A percentile compares a stretch with the other conserved stretches of the same genome.
Conservation (phyloP, 2,329 filamentous ascomycete genomes). For the Neopestalotiopsis sp. region DNA sequence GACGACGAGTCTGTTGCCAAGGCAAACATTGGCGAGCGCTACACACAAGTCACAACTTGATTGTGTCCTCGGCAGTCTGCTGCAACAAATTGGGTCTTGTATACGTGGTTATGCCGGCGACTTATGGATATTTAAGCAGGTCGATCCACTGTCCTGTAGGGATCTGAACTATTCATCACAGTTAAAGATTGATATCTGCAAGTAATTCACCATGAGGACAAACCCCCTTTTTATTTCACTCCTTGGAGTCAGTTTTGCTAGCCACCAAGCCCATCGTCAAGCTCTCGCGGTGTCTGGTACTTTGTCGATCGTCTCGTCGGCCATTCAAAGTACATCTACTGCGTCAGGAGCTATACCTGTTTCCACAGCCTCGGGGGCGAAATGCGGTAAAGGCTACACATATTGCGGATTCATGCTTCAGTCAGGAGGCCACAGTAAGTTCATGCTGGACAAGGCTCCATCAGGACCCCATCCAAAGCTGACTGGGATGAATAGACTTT, state of each 20-base stretch:
- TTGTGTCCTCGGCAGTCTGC: background rate
- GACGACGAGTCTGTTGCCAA: background rate
- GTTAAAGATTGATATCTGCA: too few species aligned
- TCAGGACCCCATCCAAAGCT: background rate
- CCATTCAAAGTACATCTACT: constrained; percentile 11
- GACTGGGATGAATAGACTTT: constrained; percentile 28
- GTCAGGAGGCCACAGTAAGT: constrained; percentile 33
- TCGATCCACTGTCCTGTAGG: too few species aligned
- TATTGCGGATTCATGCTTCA: constrained; percentile 38
- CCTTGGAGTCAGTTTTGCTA: constrained; percentile 1
- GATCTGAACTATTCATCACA: too few species aligned
- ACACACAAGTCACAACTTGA: background rate
- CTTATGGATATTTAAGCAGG: background rate
- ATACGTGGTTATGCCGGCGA: background rate
- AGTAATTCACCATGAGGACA: background rate
- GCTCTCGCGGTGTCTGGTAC: background rate
- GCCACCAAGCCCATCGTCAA: background rate
- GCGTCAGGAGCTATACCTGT: constrained; percentile 14
- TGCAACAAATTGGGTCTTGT: background rate
- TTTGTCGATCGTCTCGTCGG: background rate
- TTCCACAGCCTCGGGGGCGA: constrained; percentile 22
- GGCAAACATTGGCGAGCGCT: background rate
- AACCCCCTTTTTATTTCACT: background rate
- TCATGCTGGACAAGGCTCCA: background rate
- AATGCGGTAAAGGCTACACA: constrained; percentile 39